Evolutionary conservation across 176 grass and related monocot genomes (phyloP), one percentile per base, ranked within the genome.

Genomic region (Elymus sibiricus): DNA sequence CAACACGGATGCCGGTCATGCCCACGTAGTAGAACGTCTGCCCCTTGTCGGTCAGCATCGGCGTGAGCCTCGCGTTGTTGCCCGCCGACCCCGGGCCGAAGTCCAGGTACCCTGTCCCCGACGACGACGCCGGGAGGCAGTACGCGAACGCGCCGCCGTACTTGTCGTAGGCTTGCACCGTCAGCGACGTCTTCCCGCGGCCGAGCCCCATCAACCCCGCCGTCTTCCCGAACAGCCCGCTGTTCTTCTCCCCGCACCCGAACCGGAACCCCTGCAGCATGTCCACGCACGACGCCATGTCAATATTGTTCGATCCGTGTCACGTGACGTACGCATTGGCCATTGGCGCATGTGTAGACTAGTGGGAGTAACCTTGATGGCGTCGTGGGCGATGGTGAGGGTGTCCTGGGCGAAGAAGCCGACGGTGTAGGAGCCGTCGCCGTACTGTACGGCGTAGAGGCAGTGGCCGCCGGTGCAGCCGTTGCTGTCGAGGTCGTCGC

Each of bases 11-110:
- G 4, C 80, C 93, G 9, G 78, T 64, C 51, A 98, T 3, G 69
- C 78, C 85, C 29, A 98, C 64, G 83, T 79, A 95, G 90, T 98
- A 98, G 88, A 92, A 98, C 10, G 95, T 95, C 1, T 88, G 91
- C n/a, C 75, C 74, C 17, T 61, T 59, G 64, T 79, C 40, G 0
- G 61, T 73, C 29, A 94, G 76, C 90, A 98, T 89, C 31, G 93
- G 90, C 39, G 96, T 98, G 16, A 74, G 77, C 40, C 86, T 83
- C 14, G 89, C 81, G 47, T 94, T 86, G 34, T 84, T 42, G 12
- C 70, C 19, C 24, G 74, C 8, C 24, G 55, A 62, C 19, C 31
- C 49, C 4, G 56, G 29, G 10, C 93, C 96, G 29, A 98, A 91
- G 62, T 77, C 77, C 37, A 98, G 82, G 88, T 88, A 95, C 39